Conservation (phyloP, 2,329 filamentous ascomycete genomes). For the Monilinia polystroma region DNA sequence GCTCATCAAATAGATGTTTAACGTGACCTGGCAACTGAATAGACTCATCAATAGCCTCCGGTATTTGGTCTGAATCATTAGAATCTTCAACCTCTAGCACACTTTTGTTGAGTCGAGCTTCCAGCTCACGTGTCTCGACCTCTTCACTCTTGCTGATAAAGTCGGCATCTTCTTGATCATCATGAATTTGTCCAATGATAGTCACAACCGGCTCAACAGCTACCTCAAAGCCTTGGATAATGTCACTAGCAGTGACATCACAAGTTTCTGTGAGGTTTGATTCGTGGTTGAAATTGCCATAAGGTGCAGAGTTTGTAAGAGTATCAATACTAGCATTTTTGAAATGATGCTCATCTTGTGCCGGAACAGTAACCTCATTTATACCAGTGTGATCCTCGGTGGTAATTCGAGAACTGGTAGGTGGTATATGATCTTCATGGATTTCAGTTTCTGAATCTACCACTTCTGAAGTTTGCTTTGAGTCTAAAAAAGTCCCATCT, state of each 20-base stretch:
- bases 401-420: not conserved
- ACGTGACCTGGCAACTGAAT: constrained; percentile 6
- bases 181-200: not conserved
- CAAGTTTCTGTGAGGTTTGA: not conserved
- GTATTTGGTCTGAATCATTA: not conserved
- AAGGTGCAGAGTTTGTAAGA: not conserved
- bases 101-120: not conserved
- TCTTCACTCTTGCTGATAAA: not conserved
- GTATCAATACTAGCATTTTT: not conserved
- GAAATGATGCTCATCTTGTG: constrained; percentile 8
- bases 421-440: not conserved
- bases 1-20: not conserved
- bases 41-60: not conserved
- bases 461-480: not conserved
- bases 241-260: not conserved
- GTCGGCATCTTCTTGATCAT: not conserved
- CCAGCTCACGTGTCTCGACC: not conserved
- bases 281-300: not conserved
- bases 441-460: not conserved
- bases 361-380: not conserved
- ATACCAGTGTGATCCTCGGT: not conserved
- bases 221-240: not conserved
- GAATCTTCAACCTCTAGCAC: no score
- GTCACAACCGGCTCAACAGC: not conserved
- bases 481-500: not conserved